Percentiles rank a stretch among this genome's conserved stretches.
Conservation (phyloP, 2,329 filamentous ascomycete genomes). For the Xylaria sp. region DNA sequence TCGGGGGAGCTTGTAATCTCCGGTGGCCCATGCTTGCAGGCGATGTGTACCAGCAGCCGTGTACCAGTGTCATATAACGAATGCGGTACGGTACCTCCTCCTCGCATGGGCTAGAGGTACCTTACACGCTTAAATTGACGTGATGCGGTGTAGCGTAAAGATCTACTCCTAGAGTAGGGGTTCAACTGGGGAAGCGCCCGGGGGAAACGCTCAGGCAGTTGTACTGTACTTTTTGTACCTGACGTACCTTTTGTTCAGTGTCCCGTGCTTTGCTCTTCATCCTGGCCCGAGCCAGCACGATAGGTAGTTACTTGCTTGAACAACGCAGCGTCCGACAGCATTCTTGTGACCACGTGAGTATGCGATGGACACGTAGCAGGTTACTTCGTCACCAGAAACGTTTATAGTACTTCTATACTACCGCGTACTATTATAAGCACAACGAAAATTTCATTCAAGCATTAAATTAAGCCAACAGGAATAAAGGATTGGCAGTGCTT, state of each 20-base stretch:
- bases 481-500: slow-evolving; percentile 17
- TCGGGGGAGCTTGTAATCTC: slow-evolving; percentile 32
- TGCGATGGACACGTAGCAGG: slow-evolving; percentile 21
- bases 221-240: background rate
- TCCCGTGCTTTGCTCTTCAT: background rate
- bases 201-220: background rate
- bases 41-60: background rate
- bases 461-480: slow-evolving; percentile 17
- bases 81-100: slow-evolving; percentile 2
- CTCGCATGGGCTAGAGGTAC: background rate
- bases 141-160: background rate
- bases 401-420: background rate
- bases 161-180: too few relatives aligned
- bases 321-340: slow-evolving; percentile 33
- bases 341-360: slow-evolving; percentile 33
- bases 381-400: background rate
- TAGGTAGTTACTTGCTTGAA: slow-evolving; percentile 1
- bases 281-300: background rate
- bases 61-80: background rate
- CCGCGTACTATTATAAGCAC: background rate
- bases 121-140: background rate
- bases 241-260: background rate
- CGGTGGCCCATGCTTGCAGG: slow-evolving; percentile 30
- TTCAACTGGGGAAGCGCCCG: background rate
- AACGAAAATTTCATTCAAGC: slow-evolving; percentile 18